Percentiles rank a stretch among this genome's conserved stretches.
Evolutionary conservation across 1,284 basidiomycete genomes (phyloP).

Genomic region (Meripilus lineatus): DNA sequence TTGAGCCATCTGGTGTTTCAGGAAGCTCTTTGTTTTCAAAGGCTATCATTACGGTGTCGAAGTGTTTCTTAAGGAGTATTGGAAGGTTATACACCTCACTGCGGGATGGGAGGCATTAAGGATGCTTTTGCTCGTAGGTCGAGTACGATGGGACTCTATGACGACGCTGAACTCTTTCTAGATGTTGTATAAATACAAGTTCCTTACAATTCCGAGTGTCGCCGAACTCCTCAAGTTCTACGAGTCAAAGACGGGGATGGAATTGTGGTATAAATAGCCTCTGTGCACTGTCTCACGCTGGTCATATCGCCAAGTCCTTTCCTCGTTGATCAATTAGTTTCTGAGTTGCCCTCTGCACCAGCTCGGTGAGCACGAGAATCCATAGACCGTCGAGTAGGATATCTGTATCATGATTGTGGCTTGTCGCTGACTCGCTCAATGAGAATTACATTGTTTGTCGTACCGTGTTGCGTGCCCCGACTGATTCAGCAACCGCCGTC

Average conservation of each 20-base stretch:
- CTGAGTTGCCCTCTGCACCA: too few species aligned
- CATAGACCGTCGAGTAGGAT: too few species aligned
- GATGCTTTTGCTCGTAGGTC: constrained; percentile 53
- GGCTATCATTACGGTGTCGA: constrained; percentile 44
- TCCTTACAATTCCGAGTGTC: constrained; percentile 16
- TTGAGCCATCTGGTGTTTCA: constrained; percentile 16
- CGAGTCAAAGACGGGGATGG: constrained; percentile 22
- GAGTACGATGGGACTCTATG: background rate
- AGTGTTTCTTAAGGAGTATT: constrained; percentile 54
- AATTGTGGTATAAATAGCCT: constrained; percentile 24
- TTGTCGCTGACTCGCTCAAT: too few species aligned
- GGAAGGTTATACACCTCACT: constrained; percentile 57
- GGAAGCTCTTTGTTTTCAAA: constrained; percentile 48
- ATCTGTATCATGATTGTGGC: too few species aligned
- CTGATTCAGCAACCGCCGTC: too few species aligned
- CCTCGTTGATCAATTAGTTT: too few species aligned
- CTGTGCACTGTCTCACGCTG: too few species aligned
- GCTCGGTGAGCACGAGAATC: too few species aligned
- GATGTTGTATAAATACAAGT: constrained; percentile 20
- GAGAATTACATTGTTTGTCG: too few species aligned
- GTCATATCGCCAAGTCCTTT: too few species aligned
- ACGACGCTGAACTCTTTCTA: constrained; percentile 4
- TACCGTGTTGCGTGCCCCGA: too few species aligned
- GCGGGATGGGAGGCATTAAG: constrained; percentile 64
- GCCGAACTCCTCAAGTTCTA: constrained; percentile 17